These are phyloP conservation scores for Geotrichum ghanense DNA, from an alignment of 805 yeast genomes.

Conservation along the genomic window DNA sequence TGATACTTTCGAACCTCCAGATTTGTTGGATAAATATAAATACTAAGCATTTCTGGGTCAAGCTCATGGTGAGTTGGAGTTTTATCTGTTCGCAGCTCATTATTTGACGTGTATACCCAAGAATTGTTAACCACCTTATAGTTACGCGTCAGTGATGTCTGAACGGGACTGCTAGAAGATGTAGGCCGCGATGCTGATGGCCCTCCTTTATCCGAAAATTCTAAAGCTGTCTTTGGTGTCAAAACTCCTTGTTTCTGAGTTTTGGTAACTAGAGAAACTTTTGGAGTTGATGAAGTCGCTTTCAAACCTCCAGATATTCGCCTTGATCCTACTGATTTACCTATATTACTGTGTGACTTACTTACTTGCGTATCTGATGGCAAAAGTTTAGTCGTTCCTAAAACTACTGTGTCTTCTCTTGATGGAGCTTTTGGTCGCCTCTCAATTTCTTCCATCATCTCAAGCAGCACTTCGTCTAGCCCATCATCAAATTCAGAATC, in stretches of 20 bases:
- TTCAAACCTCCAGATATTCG: too few species aligned
- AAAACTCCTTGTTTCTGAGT: neutral
- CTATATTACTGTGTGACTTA: too few species aligned
- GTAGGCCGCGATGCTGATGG: too few species aligned
- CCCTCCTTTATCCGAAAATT: too few species aligned
- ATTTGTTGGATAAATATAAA: constrained; percentile 77
- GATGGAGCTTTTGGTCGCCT: neutral
- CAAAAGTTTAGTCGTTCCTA: too few species aligned
- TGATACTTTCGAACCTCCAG: constrained; percentile 82
- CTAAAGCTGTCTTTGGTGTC: neutral
- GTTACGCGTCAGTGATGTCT: neutral
- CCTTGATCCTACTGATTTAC: too few species aligned
- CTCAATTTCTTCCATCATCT: neutral
- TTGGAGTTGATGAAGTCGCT: too few species aligned
- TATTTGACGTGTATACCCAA: neutral
- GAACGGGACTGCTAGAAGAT: neutral
- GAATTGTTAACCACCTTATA: neutral
- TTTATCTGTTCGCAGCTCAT: neutral
- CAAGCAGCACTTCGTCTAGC: neutral
- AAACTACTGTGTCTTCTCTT: neutral
- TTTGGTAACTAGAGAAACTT: too few species aligned
- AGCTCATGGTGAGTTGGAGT: constrained; percentile 41
- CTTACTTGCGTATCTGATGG: too few species aligned
- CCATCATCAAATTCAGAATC: constrained; percentile 1
- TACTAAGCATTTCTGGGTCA: constrained; percentile 27